Conservation (phyloP, 495 filamentous ascomycete species). For the Penicillium desertorum region DNA sequence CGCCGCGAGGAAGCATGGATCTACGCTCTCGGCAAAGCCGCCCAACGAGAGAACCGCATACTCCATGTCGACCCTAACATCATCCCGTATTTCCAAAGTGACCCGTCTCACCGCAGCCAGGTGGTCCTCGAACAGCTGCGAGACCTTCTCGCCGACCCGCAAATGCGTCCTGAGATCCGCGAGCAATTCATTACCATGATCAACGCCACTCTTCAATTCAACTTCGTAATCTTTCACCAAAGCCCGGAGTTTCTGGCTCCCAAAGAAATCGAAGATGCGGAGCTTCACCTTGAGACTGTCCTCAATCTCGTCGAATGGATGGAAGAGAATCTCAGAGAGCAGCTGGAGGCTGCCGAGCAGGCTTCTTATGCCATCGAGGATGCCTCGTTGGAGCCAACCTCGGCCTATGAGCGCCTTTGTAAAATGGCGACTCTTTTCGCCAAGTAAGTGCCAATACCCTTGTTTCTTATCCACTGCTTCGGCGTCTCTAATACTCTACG, state of each 20-base stretch:
- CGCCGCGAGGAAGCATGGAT: conserved; percentile 19
- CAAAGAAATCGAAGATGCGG: conserved; percentile 9
- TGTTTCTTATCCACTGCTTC: not conserved
- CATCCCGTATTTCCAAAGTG: not conserved
- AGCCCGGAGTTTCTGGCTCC: conserved; percentile 15
- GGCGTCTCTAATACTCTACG: not conserved
- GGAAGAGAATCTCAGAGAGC: conserved; percentile 18
- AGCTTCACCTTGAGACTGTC: conserved; percentile 13
- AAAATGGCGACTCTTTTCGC: conserved; percentile 21
- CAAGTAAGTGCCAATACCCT: conserved; percentile 19
- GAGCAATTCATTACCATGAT: conserved; percentile 27
- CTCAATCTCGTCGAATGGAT: conserved; percentile 6
- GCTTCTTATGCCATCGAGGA: conserved; percentile 13
- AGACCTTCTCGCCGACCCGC: conserved; percentile 14
- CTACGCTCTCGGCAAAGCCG: conserved; percentile 25
- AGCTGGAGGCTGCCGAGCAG: conserved; percentile 1
- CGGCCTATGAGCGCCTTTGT: conserved; percentile 16
- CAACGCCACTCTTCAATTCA: conserved; percentile 27
- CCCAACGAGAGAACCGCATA: conserved; percentile 22
- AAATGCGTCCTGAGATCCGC: conserved; percentile 12
- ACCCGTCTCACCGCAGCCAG: conserved; percentile 3
- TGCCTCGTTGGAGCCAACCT: not conserved
- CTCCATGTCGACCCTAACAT: conserved; percentile 19
- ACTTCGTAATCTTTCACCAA: conserved; percentile 25
- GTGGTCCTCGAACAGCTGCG: conserved; percentile 22